These are phyloP conservation scores for Dryadomyces sulphureus DNA, from an alignment of 2,329 filamentous ascomycete species.

Conservation along the genomic window DNA sequence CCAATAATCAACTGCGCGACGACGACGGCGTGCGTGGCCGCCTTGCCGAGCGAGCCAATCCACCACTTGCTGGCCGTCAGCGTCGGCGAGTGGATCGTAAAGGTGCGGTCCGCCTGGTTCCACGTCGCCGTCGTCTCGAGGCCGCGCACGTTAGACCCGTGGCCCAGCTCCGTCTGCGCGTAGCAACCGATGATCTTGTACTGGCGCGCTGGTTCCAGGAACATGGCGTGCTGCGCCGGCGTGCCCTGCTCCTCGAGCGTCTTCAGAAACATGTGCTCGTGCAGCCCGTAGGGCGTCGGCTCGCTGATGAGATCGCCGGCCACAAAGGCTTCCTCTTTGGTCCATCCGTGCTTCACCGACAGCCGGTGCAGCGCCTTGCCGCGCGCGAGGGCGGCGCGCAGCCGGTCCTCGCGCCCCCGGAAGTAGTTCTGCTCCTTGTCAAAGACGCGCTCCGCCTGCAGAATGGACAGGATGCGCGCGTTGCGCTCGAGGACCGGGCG, in stretches of 20 bases:
- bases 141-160: constrained; percentile 62
- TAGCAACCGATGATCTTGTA: constrained; percentile 69
- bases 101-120: constrained; percentile 60
- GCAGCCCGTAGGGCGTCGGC: constrained; percentile 55
- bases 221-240: constrained; percentile 58
- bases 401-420: constrained; percentile 50
- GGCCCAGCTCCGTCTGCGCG: constrained; percentile 66
- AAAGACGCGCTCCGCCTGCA: constrained; percentile 54
- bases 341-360: constrained; percentile 52
- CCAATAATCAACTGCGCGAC: constrained; percentile 62
- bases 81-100: constrained; percentile 57
- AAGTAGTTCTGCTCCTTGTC: constrained; percentile 71
- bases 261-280: constrained; percentile 37
- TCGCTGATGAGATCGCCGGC: constrained; percentile 60
- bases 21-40: constrained; percentile 63
- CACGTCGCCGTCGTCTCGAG: constrained; percentile 61
- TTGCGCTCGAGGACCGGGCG: constrained; percentile 47
- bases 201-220: constrained; percentile 50
- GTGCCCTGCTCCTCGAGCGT: constrained; percentile 59
- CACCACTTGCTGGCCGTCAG: constrained; percentile 73
- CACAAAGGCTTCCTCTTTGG: constrained; percentile 42
- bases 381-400: constrained; percentile 54
- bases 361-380: constrained; percentile 57
- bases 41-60: constrained; percentile 65
- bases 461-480: constrained; percentile 44